Evolutionary conservation across 129 eudicot species (phyloP).

Genomic region (Sambucus nigra): DNA sequence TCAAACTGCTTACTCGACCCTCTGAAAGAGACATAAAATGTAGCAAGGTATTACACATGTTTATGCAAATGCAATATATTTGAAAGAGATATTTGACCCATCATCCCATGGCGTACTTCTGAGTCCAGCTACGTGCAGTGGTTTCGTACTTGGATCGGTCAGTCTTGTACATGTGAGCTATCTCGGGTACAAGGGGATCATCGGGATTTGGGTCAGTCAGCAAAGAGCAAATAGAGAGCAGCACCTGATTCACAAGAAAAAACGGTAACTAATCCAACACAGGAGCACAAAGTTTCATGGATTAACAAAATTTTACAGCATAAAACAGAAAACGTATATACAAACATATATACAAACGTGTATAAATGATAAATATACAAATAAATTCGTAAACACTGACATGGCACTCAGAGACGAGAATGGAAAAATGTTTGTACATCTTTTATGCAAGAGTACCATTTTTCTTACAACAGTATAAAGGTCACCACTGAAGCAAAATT

Average conservation of each 20-base stretch:
- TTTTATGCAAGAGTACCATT: no score
- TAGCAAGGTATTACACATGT: neutral
- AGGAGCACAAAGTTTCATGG: no score
- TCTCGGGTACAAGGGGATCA: constrained; percentile 27
- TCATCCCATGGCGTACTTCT: constrained; percentile 22
- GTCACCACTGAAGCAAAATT: no score
- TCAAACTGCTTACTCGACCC: neutral
- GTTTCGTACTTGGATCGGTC: constrained; percentile 24
- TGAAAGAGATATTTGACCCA: neutral
- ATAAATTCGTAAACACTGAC: no score
- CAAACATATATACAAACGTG: no score
- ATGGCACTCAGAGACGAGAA: no score
- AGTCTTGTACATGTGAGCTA: constrained; percentile 33
- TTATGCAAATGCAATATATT: neutral
- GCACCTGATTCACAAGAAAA: constrained; percentile 10
- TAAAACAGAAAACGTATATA: no score
- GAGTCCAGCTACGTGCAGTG: constrained; percentile 27
- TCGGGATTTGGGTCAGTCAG: constrained; percentile 26
- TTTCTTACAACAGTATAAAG: no score
- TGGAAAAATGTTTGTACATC: no score
- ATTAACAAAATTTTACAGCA: no score
- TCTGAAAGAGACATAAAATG: neutral
- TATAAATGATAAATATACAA: no score
- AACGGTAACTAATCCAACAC: neutral
- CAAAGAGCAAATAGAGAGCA: constrained; percentile 23